Evolutionary conservation across 148 eudicot species (phyloP).

Genomic region (Diospyros kaki): DNA sequence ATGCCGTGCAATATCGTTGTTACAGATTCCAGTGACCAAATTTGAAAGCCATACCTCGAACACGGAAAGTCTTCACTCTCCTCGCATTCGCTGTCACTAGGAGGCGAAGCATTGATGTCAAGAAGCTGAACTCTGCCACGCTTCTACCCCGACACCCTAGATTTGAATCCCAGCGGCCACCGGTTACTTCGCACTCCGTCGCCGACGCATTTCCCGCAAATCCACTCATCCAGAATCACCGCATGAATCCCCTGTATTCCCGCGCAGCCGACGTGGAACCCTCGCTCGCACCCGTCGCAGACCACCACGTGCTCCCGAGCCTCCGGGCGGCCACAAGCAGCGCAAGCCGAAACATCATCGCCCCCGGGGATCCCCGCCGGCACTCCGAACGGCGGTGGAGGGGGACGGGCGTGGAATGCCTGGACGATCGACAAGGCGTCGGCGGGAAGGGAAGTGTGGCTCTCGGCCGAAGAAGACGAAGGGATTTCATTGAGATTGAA

Average conservation of each 20-base stretch:
- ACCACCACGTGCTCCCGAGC: constrained; percentile 20
- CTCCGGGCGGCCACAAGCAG: constrained; percentile 15
- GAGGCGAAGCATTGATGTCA: constrained; percentile 45
- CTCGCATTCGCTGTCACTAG: constrained; percentile 31
- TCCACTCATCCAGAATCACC: constrained; percentile 39
- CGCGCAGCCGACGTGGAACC: constrained; percentile 39
- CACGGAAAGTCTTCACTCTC: constrained; percentile 4
- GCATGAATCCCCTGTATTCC: constrained; percentile 18
- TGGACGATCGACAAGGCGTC: constrained; percentile 32
- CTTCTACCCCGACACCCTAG: constrained; percentile 14
- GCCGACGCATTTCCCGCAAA: constrained; percentile 32
- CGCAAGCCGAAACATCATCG: constrained; percentile 12
- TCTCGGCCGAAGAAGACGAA: constrained; percentile 23
- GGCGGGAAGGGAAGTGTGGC: constrained; percentile 24
- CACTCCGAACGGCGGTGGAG: constrained; percentile 25
- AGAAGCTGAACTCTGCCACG: constrained; percentile 14
- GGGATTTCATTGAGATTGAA: constrained; percentile 59
- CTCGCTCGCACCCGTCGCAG: constrained; percentile 63
- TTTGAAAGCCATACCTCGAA: constrained; percentile 24
- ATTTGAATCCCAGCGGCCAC: constrained; percentile 43
- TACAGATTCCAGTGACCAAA: neutral
- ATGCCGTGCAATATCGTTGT: neutral
- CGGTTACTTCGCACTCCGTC: constrained; percentile 23
- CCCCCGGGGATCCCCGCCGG: constrained; percentile 44
- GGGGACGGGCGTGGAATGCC: constrained; percentile 29